Evolutionary conservation across 371 early-diverging fungal species (phyloP).

Genomic region (Mucor sp.): DNA sequence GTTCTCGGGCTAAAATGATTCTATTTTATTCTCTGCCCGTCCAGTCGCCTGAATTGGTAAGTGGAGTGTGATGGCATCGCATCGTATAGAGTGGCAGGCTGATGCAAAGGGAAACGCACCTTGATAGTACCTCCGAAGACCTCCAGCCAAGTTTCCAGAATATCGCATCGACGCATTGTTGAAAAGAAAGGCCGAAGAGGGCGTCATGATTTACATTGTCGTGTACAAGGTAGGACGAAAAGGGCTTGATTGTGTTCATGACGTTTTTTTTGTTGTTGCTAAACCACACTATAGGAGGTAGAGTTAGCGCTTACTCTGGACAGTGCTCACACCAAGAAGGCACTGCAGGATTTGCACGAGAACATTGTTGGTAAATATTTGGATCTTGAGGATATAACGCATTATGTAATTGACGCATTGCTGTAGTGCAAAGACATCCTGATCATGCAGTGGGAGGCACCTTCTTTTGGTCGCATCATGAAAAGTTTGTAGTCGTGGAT

Average conservation of each 20-base stretch:
- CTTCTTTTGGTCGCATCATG: constrained; percentile 83
- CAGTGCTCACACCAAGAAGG: constrained; percentile 79
- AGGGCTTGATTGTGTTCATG: not conserved
- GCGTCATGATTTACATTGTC: constrained; percentile 87
- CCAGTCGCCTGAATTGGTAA: constrained; percentile 53
- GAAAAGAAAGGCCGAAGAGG: constrained; percentile 85
- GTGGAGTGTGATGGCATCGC: not conserved
- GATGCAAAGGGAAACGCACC: not conserved
- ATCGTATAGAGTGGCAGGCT: not conserved
- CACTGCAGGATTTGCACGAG: constrained; percentile 71
- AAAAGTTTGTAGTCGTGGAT: constrained; percentile 78
- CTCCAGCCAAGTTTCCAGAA: constrained; percentile 69
- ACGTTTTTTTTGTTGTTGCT: not conserved
- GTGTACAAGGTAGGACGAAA: constrained; percentile 70
- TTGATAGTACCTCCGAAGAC: constrained; percentile 73
- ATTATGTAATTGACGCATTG: not conserved
- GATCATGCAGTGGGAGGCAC: constrained; percentile 68
- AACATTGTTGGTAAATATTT: constrained; percentile 69
- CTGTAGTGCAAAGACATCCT: constrained; percentile 68
- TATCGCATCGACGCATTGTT: constrained; percentile 83
- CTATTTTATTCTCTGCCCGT: not conserved
- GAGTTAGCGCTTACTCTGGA: constrained; percentile 76
- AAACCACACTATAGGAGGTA: constrained; percentile 59
- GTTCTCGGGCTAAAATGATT: not conserved
- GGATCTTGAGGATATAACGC: constrained; percentile 8